Evolutionary conservation across 495 filamentous ascomycete species (phyloP), one percentile per base, ranked within the genome.

Genomic region (Penicillium pulvis): DNA sequence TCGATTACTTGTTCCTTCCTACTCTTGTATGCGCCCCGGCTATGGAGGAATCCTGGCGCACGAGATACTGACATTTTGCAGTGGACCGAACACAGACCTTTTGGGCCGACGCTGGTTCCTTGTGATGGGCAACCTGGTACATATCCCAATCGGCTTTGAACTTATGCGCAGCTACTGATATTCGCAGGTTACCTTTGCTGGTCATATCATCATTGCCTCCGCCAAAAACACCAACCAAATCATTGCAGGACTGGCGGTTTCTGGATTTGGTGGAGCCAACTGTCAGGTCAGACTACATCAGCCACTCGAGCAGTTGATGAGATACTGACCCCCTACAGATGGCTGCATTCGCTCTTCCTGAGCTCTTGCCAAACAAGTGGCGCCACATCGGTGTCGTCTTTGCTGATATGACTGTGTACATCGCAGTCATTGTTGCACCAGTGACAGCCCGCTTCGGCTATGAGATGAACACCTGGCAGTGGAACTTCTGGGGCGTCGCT

Each of bases 281-380:
- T 64, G 66, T 42, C 63, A 66, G 49, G 63, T 69, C 54, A 17
- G 35, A 14, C 11, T 23, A 2, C 23, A 23, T 50, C 17, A 43
- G 9, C 33, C 31, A 17, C 20, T 23, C 20, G n/a, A n/a, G 19
- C 30, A 8, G 9, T 35, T 4, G 5, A 17, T 43, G 24, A 9
- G 26, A 26, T 7, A 28, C 47, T 49, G 26, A 33, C 45, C 54
- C 31, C 28, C 14, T 23, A 39, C 43, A 69, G 58, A 64, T 69
- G 66, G 66, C 66, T 35, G 63, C 66, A 33, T 69, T 69, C 20
- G 66, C 63, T 4, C 49, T 69, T 8, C 66, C 66, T 17, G 66
- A 69, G 36, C 63, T 69, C n/a, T 60, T 69, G 4, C 66, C 66
- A 0, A 66, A 66, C 51, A 69, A 69, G 48, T 69, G 66, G 66